Percentiles rank a stretch among this genome's conserved stretches.
Evolutionary conservation across 2,329 filamentous ascomycete genomes (phyloP).

Genomic region (Grosmannia serpens): DNA sequence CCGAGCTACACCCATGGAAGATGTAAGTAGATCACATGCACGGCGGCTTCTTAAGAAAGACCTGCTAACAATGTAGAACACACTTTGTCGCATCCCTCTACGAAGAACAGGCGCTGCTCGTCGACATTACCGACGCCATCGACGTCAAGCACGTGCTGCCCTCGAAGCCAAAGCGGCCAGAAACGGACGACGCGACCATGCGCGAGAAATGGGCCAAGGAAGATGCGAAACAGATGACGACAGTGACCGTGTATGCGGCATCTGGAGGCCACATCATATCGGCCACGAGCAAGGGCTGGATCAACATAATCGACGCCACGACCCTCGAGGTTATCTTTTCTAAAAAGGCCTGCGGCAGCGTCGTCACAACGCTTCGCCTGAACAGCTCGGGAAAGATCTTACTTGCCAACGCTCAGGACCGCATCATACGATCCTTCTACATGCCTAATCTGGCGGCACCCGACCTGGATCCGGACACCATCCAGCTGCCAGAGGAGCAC

Average conservation of each 20-base stretch:
- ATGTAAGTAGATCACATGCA: conserved; percentile 47
- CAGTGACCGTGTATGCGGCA: conserved; percentile 78
- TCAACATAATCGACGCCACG: conserved; percentile 85
- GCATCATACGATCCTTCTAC: conserved; percentile 86
- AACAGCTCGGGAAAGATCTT: conserved; percentile 76
- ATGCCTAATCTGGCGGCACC: conserved; percentile 64
- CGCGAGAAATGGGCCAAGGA: conserved; percentile 81
- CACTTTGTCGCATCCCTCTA: conserved; percentile 86
- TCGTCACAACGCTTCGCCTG: conserved; percentile 78
- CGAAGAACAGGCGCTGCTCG: conserved; percentile 82
- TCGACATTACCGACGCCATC: conserved; percentile 61
- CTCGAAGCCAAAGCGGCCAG: conserved; percentile 66
- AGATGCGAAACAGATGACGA: conserved; percentile 91
- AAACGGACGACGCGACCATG: conserved; percentile 56
- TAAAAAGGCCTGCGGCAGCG: conserved; percentile 73
- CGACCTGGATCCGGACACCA: conserved; percentile 69
- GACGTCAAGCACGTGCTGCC: conserved; percentile 68
- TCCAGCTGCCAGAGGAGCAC: conserved; percentile 86
- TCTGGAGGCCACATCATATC: conserved; percentile 81
- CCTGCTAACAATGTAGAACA: conserved; percentile 36
- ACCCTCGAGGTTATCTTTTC: conserved; percentile 80
- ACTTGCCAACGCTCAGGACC: conserved; percentile 86
- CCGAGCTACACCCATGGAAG: conserved; percentile 84
- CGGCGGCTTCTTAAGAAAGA: too few relatives aligned
- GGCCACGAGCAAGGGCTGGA: conserved; percentile 88